These are phyloP conservation scores for Scutellaria barbata DNA, from an alignment of 257 asterid species.

Conservation along the genomic window DNA sequence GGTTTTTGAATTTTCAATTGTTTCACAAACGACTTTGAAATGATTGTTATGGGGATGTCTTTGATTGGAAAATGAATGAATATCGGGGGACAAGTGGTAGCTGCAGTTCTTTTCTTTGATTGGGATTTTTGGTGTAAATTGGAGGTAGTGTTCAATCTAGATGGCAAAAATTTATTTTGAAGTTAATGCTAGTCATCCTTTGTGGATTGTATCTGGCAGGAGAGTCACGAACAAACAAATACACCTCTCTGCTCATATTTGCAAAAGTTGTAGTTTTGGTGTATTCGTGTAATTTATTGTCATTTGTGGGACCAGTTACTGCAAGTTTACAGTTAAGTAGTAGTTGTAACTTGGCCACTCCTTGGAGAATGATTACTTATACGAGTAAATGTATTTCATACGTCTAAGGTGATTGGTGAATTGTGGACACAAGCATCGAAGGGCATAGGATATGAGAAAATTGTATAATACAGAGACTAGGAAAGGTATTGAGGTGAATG, in stretches of 20 bases:
- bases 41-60: slow-evolving; percentile 12
- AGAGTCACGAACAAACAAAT: slow-evolving; percentile 18
- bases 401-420: slow-evolving; percentile 5
- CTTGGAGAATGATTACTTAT: slow-evolving; percentile 6
- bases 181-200: background rate
- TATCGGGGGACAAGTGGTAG: slow-evolving; percentile 17
- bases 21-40: slow-evolving; percentile 16
- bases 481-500: background rate
- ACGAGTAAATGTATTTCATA: background rate
- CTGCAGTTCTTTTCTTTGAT: slow-evolving; percentile 12
- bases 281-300: background rate
- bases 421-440: slow-evolving; percentile 3
- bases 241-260: background rate
- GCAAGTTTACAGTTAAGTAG: background rate
- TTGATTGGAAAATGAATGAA: background rate
- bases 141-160: slow-evolving; percentile 24
- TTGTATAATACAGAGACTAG: background rate
- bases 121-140: slow-evolving; percentile 15
- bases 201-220: background rate
- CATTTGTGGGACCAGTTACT: slow-evolving; percentile 10
- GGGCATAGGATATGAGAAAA: slow-evolving; percentile 6
- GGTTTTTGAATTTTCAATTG: slow-evolving; percentile 19
- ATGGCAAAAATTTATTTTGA: background rate
- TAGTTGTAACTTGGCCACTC: background rate
- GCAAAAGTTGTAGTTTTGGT: background rate